Conservation (phyloP, 148 eudicot genomes). For the Vaccinium corymbosum region DNA sequence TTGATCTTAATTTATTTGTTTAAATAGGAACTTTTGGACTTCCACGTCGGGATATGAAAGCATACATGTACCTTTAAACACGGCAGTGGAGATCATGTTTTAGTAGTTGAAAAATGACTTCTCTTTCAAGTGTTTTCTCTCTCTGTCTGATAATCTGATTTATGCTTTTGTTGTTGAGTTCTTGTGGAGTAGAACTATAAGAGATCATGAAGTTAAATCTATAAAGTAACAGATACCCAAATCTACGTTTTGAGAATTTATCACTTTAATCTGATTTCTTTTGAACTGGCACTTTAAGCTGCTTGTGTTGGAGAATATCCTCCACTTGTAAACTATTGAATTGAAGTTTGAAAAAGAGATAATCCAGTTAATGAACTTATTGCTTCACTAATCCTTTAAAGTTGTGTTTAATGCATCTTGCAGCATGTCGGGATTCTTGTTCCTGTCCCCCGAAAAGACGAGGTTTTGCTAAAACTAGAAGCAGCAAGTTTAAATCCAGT, state of each 20-base stretch:
- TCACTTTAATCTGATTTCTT: background rate
- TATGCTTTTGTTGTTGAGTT: background rate
- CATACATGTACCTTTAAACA: background rate
- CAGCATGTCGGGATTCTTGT: constrained; percentile 76
- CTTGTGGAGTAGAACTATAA: background rate
- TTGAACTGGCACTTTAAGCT: no score
- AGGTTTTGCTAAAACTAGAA: constrained; percentile 69
- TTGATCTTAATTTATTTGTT: background rate
- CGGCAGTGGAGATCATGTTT: background rate
- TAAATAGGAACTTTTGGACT: no score
- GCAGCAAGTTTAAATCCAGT: constrained; percentile 71
- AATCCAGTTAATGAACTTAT: background rate
- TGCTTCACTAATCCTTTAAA: background rate
- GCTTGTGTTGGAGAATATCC: background rate
- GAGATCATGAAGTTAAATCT: background rate
- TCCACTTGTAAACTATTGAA: background rate
- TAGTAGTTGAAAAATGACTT: background rate
- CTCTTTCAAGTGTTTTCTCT: background rate
- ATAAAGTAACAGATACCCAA: background rate
- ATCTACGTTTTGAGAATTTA: background rate
- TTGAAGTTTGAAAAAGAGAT: background rate
- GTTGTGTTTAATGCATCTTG: constrained; percentile 11
- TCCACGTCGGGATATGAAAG: background rate
- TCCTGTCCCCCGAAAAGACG: constrained; percentile 58
- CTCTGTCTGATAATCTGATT: background rate